These are phyloP conservation scores for Populus pruinosa DNA, from an alignment of 345 rosid genomes.

Conservation along the genomic window DNA sequence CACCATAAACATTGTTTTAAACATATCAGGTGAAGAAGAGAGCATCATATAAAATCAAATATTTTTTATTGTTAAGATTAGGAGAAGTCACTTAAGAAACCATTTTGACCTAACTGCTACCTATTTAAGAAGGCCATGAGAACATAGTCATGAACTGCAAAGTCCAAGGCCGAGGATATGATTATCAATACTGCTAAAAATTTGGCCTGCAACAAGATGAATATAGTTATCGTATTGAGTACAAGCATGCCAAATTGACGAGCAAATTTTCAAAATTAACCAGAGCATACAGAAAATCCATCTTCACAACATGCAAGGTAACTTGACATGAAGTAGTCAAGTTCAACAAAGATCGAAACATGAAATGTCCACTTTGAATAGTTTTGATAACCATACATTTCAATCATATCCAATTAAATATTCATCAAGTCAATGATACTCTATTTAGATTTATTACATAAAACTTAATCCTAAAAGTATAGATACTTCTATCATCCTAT, in stretches of 20 bases:
- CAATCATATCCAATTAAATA: neutral
- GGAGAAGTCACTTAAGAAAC: neutral
- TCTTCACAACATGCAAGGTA: neutral
- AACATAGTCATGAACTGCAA: slow-evolving; percentile 83
- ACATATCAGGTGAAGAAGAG: neutral
- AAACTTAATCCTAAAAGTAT: slow-evolving; percentile 1
- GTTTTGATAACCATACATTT: neutral
- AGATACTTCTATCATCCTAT: neutral
- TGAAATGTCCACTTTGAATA: neutral
- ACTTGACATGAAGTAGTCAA: neutral
- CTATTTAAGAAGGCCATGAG: slow-evolving; percentile 96
- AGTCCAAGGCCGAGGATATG: slow-evolving; percentile 83
- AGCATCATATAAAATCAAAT: neutral
- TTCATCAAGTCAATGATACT: neutral
- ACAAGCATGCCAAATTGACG: neutral
- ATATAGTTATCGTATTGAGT: slow-evolving; percentile 7
- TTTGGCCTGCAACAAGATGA: slow-evolving; percentile 59
- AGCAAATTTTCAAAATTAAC: neutral
- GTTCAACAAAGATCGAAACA: neutral
- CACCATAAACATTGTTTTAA: neutral
- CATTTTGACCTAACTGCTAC: slow-evolving; percentile 28
- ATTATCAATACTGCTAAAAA: slow-evolving; percentile 73
- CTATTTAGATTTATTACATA: neutral
- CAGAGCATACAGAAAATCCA: neutral
- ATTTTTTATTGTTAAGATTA: too few species aligned